These are phyloP conservation scores for Agaricales sp. DNA, from an alignment of 1,284 basidiomycete species.

Conservation along the genomic window DNA sequence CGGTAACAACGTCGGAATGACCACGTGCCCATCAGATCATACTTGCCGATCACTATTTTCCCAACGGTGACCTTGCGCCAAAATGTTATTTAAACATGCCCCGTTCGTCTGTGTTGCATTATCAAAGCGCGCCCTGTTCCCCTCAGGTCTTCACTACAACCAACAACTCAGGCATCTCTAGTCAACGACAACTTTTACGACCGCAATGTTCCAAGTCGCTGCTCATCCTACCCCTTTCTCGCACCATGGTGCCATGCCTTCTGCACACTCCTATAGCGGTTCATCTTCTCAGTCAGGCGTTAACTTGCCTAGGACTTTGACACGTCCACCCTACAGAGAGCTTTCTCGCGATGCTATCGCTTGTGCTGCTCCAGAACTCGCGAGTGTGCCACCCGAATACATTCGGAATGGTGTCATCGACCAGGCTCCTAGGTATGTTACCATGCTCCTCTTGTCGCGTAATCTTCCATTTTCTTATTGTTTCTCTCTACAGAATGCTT, in stretches of 20 bases:
- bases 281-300: constrained; percentile 15
- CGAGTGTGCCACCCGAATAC: constrained; percentile 47
- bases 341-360: constrained; percentile 40
- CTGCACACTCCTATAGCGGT: neutral
- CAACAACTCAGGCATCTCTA: too few relatives aligned
- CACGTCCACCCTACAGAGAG: constrained; percentile 41
- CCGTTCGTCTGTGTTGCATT: neutral
- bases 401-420: constrained; percentile 40
- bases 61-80: neutral
- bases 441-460: constrained; percentile 6
- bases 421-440: constrained; percentile 39
- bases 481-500: constrained; percentile 32
- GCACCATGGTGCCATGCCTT: neutral
- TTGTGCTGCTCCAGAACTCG: constrained; percentile 45
- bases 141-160: too few relatives aligned
- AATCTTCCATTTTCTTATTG: constrained; percentile 10
- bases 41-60: neutral
- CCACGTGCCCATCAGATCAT: constrained; percentile 1
- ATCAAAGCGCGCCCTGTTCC: neutral
- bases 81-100: neutral
- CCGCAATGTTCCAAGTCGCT: neutral
- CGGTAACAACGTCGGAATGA: neutral
- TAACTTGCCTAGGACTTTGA: constrained; percentile 47
- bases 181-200: neutral
- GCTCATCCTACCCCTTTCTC: neutral